phyloP scores from a whole-genome alignment of 306 rosid species.

The Astragalus glycyphyllos region DNA sequence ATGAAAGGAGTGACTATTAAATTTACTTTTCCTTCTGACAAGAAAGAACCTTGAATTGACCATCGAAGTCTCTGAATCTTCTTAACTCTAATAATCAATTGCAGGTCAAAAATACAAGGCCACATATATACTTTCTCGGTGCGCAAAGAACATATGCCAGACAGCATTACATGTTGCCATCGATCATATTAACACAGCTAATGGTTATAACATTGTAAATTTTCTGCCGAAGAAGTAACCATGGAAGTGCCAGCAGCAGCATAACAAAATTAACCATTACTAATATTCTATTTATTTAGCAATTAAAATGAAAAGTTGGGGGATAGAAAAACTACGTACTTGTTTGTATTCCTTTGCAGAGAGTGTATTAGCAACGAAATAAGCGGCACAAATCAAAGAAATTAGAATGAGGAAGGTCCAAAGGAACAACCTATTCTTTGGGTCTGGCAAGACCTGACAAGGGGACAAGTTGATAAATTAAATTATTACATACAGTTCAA shows the following conservation, averaged over 20 bases:
- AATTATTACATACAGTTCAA: conserved; percentile 1
- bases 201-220: background rate
- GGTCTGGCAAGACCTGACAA: conserved; percentile 64
- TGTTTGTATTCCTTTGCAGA: conserved; percentile 66
- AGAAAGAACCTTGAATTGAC: background rate
- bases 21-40: background rate
- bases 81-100: background rate
- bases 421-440: conserved; percentile 65
- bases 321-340: conserved; percentile 43
- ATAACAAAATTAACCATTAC: background rate
- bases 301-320: background rate
- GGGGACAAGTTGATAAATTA: conserved; percentile 4
- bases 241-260: background rate
- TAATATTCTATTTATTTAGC: background rate
- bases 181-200: conserved; percentile 2
- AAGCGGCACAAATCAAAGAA: conserved; percentile 71
- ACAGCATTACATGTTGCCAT: background rate
- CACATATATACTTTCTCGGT: conserved; percentile 1
- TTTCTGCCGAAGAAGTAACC: conserved; percentile 5
- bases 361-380: conserved; percentile 60
- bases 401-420: conserved; percentile 56
- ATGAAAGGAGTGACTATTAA: background rate
- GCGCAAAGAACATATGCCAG: conserved; percentile 11
- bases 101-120: conserved; percentile 8
- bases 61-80: too few relatives aligned